phyloP scores from a whole-genome alignment of 306 rosid genomes.

The Prunus campanulata region DNA sequence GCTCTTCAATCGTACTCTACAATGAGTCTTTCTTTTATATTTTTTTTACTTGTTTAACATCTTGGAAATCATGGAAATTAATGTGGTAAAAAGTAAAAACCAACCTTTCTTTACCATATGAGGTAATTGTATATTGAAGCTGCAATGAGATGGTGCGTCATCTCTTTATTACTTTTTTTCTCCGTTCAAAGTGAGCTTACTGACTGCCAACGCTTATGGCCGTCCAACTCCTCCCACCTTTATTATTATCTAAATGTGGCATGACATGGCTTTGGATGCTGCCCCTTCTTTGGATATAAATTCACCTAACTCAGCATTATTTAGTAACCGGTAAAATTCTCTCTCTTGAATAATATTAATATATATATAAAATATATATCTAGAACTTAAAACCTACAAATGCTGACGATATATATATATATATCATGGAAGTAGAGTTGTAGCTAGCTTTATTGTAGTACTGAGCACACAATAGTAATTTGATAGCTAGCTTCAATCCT shows the following conservation, averaged over 20 bases:
- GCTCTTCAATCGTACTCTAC: too few species aligned
- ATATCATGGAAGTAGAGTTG: not conserved
- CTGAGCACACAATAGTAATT: not conserved
- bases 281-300: conserved; percentile 38
- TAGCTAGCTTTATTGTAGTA: not conserved
- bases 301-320: conserved; percentile 31
- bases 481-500: not conserved
- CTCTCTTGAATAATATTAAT: not conserved
- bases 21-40: too few species aligned
- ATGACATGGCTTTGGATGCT: conserved; percentile 26
- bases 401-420: conserved; percentile 1
- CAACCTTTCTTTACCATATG: conserved; percentile 20
- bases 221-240: conserved; percentile 21
- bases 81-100: conserved; percentile 27
- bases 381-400: not conserved
- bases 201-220: conserved; percentile 32
- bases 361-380: not conserved
- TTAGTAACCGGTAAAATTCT: not conserved
- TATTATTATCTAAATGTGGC: conserved; percentile 27
- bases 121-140: conserved; percentile 23
- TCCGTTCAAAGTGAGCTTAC: conserved; percentile 29
- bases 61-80: conserved; percentile 21
- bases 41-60: conserved; percentile 32
- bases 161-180: conserved; percentile 16
- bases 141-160: conserved; percentile 34